Conservation (phyloP, 2,329 filamentous ascomycete genomes). For the Botryosphaeria agaves region DNA sequence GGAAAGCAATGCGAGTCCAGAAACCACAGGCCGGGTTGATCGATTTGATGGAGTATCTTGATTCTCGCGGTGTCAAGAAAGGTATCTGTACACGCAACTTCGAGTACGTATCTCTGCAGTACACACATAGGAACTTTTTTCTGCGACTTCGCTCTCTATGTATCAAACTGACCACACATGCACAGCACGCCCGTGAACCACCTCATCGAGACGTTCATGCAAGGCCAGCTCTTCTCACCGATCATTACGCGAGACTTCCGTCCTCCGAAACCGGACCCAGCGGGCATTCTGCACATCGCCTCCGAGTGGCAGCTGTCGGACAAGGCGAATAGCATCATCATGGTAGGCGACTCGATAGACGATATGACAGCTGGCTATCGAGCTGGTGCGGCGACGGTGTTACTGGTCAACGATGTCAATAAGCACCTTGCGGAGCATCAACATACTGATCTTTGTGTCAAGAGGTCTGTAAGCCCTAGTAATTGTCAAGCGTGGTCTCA, state of each 20-base stretch:
- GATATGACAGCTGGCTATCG: conserved; percentile 77
- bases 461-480: too few species aligned
- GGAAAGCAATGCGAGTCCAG: conserved; percentile 62
- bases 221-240: conserved; percentile 50
- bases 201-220: conserved; percentile 58
- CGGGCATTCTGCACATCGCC: conserved; percentile 76
- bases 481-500: conserved; percentile 4
- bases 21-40: conserved; percentile 65
- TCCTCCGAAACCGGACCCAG: conserved; percentile 75
- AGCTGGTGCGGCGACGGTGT: conserved; percentile 79
- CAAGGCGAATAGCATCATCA: conserved; percentile 21
- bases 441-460: conserved; percentile 61
- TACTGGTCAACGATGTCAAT: conserved; percentile 76
- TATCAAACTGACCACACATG: neutral
- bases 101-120: conserved; percentile 31
- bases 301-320: conserved; percentile 44
- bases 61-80: conserved; percentile 48
- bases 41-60: conserved; percentile 67
- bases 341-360: conserved; percentile 54
- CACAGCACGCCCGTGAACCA: conserved; percentile 49
- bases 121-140: neutral
- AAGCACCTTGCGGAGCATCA: conserved; percentile 48
- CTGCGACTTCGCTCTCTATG: neutral
- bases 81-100: conserved; percentile 94
- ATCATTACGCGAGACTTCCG: conserved; percentile 71